Evolutionary conservation across 441 rosid species (phyloP).

Genomic region (Geranium incanum): DNA sequence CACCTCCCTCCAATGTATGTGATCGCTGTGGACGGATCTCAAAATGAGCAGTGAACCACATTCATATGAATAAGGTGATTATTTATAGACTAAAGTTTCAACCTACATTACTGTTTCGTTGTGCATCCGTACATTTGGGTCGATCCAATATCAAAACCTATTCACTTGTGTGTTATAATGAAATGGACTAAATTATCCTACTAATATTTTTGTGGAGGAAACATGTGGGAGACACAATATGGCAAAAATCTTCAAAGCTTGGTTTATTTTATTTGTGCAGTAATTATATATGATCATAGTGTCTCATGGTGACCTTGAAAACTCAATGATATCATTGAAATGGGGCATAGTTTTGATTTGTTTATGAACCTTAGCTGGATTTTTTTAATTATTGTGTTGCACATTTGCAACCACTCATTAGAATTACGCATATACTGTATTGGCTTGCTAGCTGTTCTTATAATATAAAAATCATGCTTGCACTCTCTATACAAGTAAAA

Average conservation of each 20-base stretch:
- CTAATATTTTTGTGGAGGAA: background rate
- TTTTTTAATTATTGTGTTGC: too few species aligned
- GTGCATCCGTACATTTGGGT: too few species aligned
- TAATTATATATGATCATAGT: background rate
- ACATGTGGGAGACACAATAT: conserved; percentile 23
- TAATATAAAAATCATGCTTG: too few species aligned
- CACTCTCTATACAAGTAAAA: too few species aligned
- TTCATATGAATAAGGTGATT: background rate
- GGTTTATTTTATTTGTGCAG: background rate
- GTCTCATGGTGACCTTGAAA: conserved; percentile 11
- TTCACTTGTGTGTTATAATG: too few species aligned
- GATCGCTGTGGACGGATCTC: conserved; percentile 65
- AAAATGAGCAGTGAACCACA: conserved; percentile 12
- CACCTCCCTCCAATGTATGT: conserved; percentile 38
- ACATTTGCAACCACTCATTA: too few species aligned
- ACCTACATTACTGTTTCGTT: background rate
- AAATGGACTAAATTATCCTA: too few species aligned
- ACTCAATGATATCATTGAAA: conserved; percentile 5
- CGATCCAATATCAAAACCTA: too few species aligned
- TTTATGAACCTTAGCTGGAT: too few species aligned
- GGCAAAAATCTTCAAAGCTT: conserved; percentile 12
- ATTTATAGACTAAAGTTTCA: background rate
- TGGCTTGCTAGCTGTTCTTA: too few species aligned
- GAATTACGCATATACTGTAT: too few species aligned
- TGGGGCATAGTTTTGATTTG: too few species aligned